Conservation (phyloP, 106 monocot genomes). For the Alisma plantagoaquatica region DNA sequence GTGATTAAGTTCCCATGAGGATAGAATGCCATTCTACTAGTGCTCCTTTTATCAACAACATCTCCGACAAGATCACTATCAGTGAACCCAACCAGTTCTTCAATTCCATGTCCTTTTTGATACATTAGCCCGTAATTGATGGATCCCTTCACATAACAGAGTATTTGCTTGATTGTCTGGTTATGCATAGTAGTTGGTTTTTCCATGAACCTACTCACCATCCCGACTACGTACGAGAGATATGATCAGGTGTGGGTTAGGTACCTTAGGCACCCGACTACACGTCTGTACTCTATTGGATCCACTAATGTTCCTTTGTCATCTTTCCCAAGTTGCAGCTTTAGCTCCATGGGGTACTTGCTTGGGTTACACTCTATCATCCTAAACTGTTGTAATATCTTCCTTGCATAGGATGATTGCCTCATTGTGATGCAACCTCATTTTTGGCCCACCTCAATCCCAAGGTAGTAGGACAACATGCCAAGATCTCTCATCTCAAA, state of each 20-base stretch:
- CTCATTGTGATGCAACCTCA: neutral
- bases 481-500: no score
- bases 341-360: slow-evolving; percentile 10
- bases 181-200: slow-evolving; percentile 9
- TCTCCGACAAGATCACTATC: neutral
- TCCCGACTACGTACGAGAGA: slow-evolving; percentile 5
- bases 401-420: slow-evolving; percentile 13
- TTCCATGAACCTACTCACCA: no score
- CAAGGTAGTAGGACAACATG: no score
- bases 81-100: neutral
- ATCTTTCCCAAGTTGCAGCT: slow-evolving; percentile 1
- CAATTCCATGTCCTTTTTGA: neutral
- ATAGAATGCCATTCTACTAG: no score
- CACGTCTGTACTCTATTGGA: slow-evolving; percentile 9
- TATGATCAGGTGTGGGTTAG: slow-evolving; percentile 4
- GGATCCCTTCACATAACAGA: slow-evolving; percentile 8
- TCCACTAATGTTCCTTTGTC: slow-evolving; percentile 4
- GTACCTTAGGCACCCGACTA: slow-evolving; percentile 8
- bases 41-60: no score
- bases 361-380: slow-evolving; percentile 14
- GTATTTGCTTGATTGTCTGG: slow-evolving; percentile 17
- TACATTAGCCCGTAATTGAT: no score
- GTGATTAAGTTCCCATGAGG: no score
- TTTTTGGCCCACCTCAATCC: slow-evolving; percentile 8
- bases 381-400: slow-evolving; percentile 5